Evolutionary conservation across 129 eudicot genomes (phyloP), one percentile per base, ranked within the genome.

Genomic region (Rutidosis leptorrhynchoides): DNA sequence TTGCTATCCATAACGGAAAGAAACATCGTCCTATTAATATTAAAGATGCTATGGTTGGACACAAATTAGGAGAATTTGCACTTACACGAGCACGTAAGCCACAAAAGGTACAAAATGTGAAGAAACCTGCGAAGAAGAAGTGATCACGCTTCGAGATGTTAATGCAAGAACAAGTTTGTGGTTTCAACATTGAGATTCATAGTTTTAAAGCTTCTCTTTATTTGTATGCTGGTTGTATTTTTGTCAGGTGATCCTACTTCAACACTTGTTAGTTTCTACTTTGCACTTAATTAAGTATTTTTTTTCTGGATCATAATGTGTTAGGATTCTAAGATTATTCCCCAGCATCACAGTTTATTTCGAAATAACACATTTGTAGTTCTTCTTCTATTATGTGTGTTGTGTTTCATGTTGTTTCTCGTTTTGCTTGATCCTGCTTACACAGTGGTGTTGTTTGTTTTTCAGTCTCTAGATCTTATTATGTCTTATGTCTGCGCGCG

Each of bases 11-110:
- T 26, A 75, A 74, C 19, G 86, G 86, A 9, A 74, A 60, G 40
- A 55, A 11, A 30, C 83, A 78, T 72, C 71, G 74, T 19, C 77
- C 80, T 1, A 59, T 78, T 65, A 73, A 61, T 9, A 74, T 82
- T 3, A 62, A 57, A 26, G 83, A 74, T 73, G 68, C 78, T 21
- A 82, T 82, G 86, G 86, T 82, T 45, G 86, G 86, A 20, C 86
- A 82, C 65, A 82, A 82, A 42, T 70, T 82, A 64, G 83, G 86
- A 40, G 86, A 82, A 15, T 65, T 82, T 61, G 80, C 80, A 19
- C 80, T 75, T 52, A 75, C 80, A 12, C 74, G 80, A 24, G 69
- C 69, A 16, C 80, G 74, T 26, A 75, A 75, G 17, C 80, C 80
- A 19, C 80, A 75, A 68, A 75, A 75, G 52, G 22, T 16, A 40